phyloP scores from a whole-genome alignment of 768 basidiomycete genomes.

The Serendipita sp. region DNA sequence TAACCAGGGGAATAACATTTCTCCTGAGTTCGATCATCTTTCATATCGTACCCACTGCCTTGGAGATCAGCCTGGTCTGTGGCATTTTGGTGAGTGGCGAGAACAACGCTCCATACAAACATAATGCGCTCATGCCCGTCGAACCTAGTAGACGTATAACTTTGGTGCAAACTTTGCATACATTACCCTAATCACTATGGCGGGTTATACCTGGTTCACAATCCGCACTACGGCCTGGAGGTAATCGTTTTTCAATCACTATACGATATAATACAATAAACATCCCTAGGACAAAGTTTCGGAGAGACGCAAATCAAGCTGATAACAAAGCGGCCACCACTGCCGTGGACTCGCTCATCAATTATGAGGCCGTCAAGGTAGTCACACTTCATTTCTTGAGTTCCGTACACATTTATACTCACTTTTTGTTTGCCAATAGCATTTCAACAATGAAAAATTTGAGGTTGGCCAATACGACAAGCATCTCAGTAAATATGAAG shows the following conservation, averaged over 20 bases:
- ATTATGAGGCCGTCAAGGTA: conserved; percentile 98
- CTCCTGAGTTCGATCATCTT: conserved; percentile 86
- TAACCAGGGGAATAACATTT: conserved; percentile 80
- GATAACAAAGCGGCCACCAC: conserved; percentile 93
- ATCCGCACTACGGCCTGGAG: conserved; percentile 93
- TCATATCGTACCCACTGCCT: conserved; percentile 85
- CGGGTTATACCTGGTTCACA: conserved; percentile 92
- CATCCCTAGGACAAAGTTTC: conserved; percentile 62
- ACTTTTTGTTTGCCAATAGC: conserved; percentile 29
- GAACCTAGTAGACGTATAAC: conserved; percentile 64
- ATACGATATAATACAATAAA: not conserved
- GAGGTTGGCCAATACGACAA: conserved; percentile 88
- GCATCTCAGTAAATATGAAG: conserved; percentile 73
- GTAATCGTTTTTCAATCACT: conserved; percentile 25
- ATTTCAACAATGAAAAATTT: conserved; percentile 93
- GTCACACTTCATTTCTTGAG: conserved; percentile 6
- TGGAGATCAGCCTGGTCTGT: conserved; percentile 94
- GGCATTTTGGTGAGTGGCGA: conserved; percentile 65
- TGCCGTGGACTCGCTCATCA: conserved; percentile 90
- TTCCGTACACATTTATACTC: not conserved
- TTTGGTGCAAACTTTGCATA: conserved; percentile 97
- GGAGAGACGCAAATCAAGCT: conserved; percentile 86
- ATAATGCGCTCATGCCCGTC: not conserved
- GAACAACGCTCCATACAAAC: not conserved
- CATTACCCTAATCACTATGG: conserved; percentile 71